Base-by-base conservation (phyloP, 768 basidiomycete species). In the Harrya chromipes region DNA sequence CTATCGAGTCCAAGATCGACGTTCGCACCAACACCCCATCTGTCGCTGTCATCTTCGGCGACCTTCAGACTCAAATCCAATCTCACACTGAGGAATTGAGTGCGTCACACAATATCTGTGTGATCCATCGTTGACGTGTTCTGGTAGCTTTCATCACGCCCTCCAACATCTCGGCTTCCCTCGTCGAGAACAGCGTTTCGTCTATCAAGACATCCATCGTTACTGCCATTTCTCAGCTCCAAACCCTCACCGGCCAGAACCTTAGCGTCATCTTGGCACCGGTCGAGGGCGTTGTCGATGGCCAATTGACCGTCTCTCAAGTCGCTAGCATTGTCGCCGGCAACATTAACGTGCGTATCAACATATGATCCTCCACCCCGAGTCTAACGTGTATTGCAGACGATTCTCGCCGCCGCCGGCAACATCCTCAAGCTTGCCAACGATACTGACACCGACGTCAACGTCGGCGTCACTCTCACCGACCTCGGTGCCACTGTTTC, bases 41-140 rank as follows among this genome's bases (percentile, higher is more conserved):
- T 12, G 37, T 73, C n/a, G 61, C 62, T 13, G 54, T 41, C 43
- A 61, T 72, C 60, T 50, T 73, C 38, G 47, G 24, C n/a, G 42
- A 47, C 20, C 35, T 66, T 7, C 49, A 31, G 6, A 43, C 29
- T 23, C 40, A 61, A 49, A 50, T 64, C 14, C 21, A 48, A 17
- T 50, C 63, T 47, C 43, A 40, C 40, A 43, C 50, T 13, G 43
- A 51, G 1, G 37, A 60, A 46, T 47, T 74, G 47, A 46, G 72
- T 73, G 41, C 46, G 70, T 63, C 8, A 19, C 2, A n/a, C 12
- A 10, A 7, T 7, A n/a, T 1, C 3, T 9, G 8, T 10, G n/a
- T 21, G 13, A 49, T 43, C 2, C 19, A 24, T 27, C 6, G 26
- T 38, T 45, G 12, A 66, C n/a, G 4, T 17, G 6, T 2, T 40